Base-by-base conservation (phyloP, 305 asterid species). In the Salvia sclarea region DNA sequence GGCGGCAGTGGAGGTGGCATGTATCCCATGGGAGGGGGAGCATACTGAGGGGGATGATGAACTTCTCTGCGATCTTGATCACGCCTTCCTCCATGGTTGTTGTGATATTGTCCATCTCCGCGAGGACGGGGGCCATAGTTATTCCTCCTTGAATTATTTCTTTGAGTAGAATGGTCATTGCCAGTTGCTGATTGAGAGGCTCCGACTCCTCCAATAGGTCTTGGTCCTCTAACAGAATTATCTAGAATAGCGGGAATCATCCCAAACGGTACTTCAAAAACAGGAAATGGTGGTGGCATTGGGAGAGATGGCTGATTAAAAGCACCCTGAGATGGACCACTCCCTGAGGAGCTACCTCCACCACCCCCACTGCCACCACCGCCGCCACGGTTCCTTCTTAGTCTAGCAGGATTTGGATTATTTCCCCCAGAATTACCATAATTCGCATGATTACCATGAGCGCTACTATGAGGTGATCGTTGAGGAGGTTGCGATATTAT, bases 61-160 rank as follows among this genome's bases (percentile, higher is more conserved):
- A 78, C 83, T 62, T 89, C 93, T 71, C 91, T 71, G 44, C 91
- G 95, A 66, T 88, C 92, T 56, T 84, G 89, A 78, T 89, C 94
- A 2, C 95, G 89, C 75, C 96, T 83, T 37, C 85, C 87, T 17
- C 89, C 92, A 57, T 89, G 91, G 62, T 81, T 83, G 74, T 78
- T 85, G 66, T 84, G 85, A 81, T 79, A 80, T 10, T 69, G 74
- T 11, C 86, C 91, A 53, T 89, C 98, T 12, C 95, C 95, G 37
- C 92, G 96, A 37, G 96, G 88, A 13, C 97, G 86, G 28, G 81
- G 37, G 47, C 96, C 92, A 67, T 81, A 87, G 69, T 75, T 79
- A 72, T 83, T 84, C 74, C 90, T 83, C 78, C 92, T 79, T 9
- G 86, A 57, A 40, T 75, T 71, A 79, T 75, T 83, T 6, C 33